Percentiles rank a stretch among this genome's conserved stretches.
Conservation (phyloP, 768 basidiomycete species). For the Pleurotus platypus region DNA sequence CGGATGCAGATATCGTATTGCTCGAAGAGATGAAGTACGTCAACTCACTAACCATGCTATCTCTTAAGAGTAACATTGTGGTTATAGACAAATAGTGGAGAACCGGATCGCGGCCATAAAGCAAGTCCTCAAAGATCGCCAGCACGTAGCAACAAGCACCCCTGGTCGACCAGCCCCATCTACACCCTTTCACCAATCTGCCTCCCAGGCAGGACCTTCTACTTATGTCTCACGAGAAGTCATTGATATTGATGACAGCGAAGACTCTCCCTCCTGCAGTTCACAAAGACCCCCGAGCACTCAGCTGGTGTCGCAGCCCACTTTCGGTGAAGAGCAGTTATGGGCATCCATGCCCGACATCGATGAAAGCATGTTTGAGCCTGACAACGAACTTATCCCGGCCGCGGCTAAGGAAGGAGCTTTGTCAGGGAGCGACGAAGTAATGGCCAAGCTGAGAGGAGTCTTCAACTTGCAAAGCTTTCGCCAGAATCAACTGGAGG, state of each 20-base stretch:
- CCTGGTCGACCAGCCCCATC: too few relatives aligned
- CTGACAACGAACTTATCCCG: neutral
- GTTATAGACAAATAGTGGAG: constrained; percentile 28
- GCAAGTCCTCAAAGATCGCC: constrained; percentile 25
- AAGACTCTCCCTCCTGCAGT: neutral
- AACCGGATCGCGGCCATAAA: constrained; percentile 36
- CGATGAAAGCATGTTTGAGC: neutral
- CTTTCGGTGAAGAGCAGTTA: neutral
- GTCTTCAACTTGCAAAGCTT: constrained; percentile 69
- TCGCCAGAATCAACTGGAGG: constrained; percentile 82
- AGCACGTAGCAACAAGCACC: neutral
- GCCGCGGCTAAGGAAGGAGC: neutral
- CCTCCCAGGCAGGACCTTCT: neutral
- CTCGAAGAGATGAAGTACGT: constrained; percentile 40
- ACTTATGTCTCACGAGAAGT: neutral
- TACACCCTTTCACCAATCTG: neutral
- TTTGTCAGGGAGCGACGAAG: constrained; percentile 29
- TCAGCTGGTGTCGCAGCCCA: neutral
- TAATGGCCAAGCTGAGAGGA: constrained; percentile 46
- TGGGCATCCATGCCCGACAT: neutral
- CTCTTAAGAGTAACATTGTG: constrained; percentile 4
- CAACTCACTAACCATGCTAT: neutral
- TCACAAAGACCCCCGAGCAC: neutral
- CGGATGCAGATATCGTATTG: constrained; percentile 32
- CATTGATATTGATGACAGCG: neutral